These are phyloP conservation scores for Trichoderma virens DNA, from an alignment of 495 filamentous ascomycete species.

Conservation along the genomic window DNA sequence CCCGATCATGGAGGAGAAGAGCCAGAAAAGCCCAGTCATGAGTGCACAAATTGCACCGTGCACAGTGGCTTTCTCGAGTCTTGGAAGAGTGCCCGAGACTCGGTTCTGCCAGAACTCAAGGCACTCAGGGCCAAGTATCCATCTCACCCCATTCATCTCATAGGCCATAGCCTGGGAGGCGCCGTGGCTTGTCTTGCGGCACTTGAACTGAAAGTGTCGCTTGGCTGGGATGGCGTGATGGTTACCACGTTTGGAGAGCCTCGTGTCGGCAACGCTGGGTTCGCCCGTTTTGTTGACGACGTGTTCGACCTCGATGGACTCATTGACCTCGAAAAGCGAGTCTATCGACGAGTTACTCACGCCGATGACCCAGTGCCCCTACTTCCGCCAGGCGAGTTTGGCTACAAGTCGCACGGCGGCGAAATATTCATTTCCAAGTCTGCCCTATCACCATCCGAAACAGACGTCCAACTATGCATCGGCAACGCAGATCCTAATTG, in stretches of 20 bases:
- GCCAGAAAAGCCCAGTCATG: conserved; percentile 23
- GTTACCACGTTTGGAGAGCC: conserved; percentile 95
- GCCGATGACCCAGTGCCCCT: conserved; percentile 81
- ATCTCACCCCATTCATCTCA: conserved; percentile 62
- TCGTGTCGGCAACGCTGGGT: conserved; percentile 65
- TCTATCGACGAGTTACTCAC: conserved; percentile 79
- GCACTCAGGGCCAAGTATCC: conserved; percentile 51
- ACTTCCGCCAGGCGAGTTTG: conserved; percentile 79
- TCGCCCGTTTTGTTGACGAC: conserved; percentile 60
- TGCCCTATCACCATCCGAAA: conserved; percentile 54
- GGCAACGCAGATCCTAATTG: conserved; percentile 67
- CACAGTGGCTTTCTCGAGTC: conserved; percentile 83
- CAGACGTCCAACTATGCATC: conserved; percentile 62
- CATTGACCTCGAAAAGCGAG: conserved; percentile 19
- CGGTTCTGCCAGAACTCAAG: conserved; percentile 54
- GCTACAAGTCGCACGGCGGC: conserved; percentile 72
- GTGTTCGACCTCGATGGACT: conserved; percentile 47
- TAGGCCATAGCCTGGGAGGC: conserved; percentile 89
- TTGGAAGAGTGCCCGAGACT: conserved; percentile 63
- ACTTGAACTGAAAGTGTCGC: conserved; percentile 54
- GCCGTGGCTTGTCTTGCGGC: conserved; percentile 84
- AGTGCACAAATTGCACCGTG: conserved; percentile 79
- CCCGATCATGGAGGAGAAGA: conserved; percentile 27
- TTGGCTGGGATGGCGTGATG: conserved; percentile 52
- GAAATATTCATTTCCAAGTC: conserved; percentile 77